Conservation (phyloP, 768 basidiomycete species). For the Pleurotus cornucopiae region DNA sequence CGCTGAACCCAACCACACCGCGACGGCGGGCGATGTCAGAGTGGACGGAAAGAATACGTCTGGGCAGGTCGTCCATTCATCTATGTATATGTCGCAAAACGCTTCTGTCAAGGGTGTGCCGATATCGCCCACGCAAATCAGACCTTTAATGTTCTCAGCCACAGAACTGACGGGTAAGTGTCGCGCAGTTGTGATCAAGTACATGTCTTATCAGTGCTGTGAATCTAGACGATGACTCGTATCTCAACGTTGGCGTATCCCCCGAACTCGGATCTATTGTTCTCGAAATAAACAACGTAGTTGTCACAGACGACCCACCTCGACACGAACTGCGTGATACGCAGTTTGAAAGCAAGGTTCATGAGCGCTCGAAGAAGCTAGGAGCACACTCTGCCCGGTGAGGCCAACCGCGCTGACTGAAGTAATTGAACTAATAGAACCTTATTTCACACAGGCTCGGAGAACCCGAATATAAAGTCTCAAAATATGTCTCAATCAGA, state of each 20-base stretch:
- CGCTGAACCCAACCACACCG: background rate
- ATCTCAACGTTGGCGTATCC: background rate
- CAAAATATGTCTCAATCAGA: background rate
- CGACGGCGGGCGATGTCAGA: background rate
- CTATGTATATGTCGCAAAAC: too few species aligned
- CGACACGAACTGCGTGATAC: too few species aligned
- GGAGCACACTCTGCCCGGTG: constrained; percentile 12
- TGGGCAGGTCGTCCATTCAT: background rate
- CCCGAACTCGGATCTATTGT: background rate
- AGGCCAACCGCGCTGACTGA: background rate
- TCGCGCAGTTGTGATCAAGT: too few species aligned
- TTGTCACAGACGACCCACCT: background rate
- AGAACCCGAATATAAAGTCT: background rate
- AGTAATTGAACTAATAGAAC: too few species aligned
- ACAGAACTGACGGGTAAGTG: background rate
- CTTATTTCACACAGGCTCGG: constrained; percentile 8
- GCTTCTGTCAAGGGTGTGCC: background rate
- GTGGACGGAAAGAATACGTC: background rate
- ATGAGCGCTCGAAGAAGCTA: constrained; percentile 16
- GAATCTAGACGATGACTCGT: background rate
- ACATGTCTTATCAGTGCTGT: too few species aligned
- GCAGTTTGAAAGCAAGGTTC: constrained; percentile 9
- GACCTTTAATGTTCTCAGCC: background rate
- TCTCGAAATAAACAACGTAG: background rate
- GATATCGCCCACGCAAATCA: background rate